Evolutionary conservation across 2,329 filamentous ascomycete genomes (phyloP).

Genomic region (Alternaria novae-zelandiae): DNA sequence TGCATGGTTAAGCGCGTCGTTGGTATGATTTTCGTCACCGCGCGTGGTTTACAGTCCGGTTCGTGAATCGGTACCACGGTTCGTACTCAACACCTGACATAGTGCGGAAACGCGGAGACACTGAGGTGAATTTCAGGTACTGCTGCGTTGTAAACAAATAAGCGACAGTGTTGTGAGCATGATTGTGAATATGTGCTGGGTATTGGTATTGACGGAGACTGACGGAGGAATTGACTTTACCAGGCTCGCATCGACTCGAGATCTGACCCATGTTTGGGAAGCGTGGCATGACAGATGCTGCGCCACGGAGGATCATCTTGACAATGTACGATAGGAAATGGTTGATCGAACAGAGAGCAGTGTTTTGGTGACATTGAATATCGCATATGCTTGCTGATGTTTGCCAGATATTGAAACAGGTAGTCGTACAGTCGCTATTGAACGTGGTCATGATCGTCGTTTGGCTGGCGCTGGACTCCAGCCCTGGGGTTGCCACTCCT

Average conservation of each 20-base stretch:
- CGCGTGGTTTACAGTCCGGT: neutral
- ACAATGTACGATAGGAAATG: neutral
- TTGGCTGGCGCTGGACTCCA: constrained; percentile 53
- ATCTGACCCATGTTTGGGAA: neutral
- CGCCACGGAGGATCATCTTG: neutral
- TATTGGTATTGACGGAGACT: neutral
- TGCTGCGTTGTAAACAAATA: neutral
- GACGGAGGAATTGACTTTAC: neutral
- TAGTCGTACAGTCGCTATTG: neutral
- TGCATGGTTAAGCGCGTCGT: neutral
- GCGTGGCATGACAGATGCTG: neutral
- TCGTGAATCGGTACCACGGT: neutral
- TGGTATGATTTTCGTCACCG: neutral
- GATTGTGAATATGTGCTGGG: neutral
- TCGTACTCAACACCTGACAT: neutral
- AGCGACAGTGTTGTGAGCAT: neutral
- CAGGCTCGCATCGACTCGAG: neutral
- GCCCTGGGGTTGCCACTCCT: constrained; percentile 56
- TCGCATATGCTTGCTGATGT: neutral
- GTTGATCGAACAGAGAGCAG: neutral
- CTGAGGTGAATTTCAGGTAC: neutral
- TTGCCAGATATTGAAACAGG: neutral
- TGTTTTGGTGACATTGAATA: neutral
- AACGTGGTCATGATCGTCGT: constrained; percentile 28
- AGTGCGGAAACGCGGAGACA: neutral